These are phyloP conservation scores for Eimeria sp. DNA, from an alignment of 169 alveolate genomes.

Conservation along the genomic window DNA sequence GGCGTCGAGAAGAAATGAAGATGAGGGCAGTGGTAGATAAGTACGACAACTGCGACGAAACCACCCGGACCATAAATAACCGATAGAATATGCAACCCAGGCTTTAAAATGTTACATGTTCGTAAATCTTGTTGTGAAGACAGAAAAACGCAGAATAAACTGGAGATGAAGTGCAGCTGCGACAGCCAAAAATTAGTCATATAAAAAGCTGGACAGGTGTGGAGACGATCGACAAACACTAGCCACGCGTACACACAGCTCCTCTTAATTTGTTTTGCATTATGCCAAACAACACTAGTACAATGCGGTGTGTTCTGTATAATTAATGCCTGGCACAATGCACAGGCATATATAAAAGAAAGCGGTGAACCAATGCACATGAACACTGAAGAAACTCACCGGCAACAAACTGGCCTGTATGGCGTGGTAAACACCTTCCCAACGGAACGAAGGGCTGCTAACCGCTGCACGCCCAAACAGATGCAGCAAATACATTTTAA, in stretches of 20 bases:
- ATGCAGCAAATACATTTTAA: not conserved
- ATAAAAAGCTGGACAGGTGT: no score
- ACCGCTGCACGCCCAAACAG: not conserved
- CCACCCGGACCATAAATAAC: not conserved
- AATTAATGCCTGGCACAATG: not conserved
- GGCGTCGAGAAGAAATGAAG: constrained; percentile 41
- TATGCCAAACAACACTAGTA: not conserved
- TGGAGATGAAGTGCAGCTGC: not conserved
- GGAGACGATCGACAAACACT: no score
- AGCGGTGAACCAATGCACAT: not conserved
- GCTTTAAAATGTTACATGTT: not conserved
- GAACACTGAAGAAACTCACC: not conserved
- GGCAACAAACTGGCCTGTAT: constrained; percentile 11
- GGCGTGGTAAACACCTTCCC: constrained; percentile 21
- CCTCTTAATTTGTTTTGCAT: no score
- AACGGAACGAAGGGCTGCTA: not conserved
- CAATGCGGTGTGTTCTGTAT: not conserved
- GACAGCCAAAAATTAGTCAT: not conserved
- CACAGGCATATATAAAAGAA: not conserved
- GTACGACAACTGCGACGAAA: constrained; percentile 21
- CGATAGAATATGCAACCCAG: not conserved
- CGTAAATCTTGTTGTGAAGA: not conserved
- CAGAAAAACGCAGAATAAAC: not conserved
- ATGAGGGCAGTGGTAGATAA: constrained; percentile 24
- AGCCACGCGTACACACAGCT: no score